A percentile compares a stretch with the other conserved stretches of the same genome.
Evolutionary conservation across 1,139 yeast species (phyloP).

Genomic region (Arxiozyma bovina): DNA sequence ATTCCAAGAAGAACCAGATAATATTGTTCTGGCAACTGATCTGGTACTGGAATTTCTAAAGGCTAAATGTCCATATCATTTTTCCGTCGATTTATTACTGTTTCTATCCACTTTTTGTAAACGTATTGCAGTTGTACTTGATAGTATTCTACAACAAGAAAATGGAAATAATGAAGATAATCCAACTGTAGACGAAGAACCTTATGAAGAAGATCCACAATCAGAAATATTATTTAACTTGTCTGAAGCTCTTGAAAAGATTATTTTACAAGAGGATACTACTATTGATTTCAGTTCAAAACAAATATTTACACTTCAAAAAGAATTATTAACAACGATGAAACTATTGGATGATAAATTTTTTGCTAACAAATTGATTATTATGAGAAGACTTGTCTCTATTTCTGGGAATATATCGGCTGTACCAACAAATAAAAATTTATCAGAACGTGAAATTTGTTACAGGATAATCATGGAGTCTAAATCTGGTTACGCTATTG

Average conservation of each 20-base stretch:
- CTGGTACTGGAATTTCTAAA: slow-evolving; percentile 17
- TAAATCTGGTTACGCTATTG: slow-evolving; percentile 17
- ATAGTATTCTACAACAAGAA: slow-evolving; percentile 5
- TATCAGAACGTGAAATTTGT: slow-evolving; percentile 15
- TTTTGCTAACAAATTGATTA: slow-evolving; percentile 24
- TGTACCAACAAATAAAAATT: slow-evolving; percentile 15
- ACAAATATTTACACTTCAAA: slow-evolving; percentile 12
- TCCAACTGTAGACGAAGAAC: slow-evolving; percentile 11
- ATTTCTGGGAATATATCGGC: slow-evolving; percentile 25
- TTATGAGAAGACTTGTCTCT: slow-evolving; percentile 23
- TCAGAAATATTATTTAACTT: slow-evolving; percentile 16
- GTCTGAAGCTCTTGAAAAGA: slow-evolving; percentile 15
- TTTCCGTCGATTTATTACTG: slow-evolving; percentile 8
- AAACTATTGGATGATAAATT: slow-evolving; percentile 14
- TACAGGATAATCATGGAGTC: slow-evolving; percentile 9
- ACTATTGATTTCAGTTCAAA: slow-evolving; percentile 9
- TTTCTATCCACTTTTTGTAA: slow-evolving; percentile 12
- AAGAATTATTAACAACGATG: slow-evolving; percentile 13
- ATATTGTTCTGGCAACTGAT: slow-evolving; percentile 17
- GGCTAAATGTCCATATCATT: slow-evolving; percentile 3
- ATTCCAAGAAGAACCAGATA: slow-evolving; percentile 14
- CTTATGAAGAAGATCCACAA: slow-evolving; percentile 13
- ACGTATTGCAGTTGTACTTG: slow-evolving; percentile 10
- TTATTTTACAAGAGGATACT: slow-evolving; percentile 12
- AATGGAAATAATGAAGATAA: slow-evolving; percentile 6